These are phyloP conservation scores for Debaryomyces nepalensis DNA, from an alignment of 1,139 yeast species.

Conservation along the genomic window DNA sequence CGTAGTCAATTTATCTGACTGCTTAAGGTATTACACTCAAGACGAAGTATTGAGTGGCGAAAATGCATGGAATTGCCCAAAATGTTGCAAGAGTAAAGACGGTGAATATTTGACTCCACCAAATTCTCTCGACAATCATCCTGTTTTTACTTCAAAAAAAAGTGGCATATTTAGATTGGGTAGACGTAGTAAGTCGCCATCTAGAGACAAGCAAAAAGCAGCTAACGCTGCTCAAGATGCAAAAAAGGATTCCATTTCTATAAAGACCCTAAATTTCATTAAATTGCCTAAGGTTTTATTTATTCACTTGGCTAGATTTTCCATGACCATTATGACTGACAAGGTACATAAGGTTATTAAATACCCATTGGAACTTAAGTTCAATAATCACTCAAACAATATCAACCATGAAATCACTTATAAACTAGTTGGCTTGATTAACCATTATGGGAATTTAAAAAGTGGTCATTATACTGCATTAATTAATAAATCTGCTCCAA, in stretches of 20 bases:
- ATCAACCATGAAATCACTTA: constrained; percentile 49
- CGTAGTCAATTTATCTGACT: constrained; percentile 56
- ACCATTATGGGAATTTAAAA: constrained; percentile 71
- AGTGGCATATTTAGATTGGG: constrained; percentile 43
- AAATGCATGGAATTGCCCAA: constrained; percentile 81
- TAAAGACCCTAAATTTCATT: constrained; percentile 63
- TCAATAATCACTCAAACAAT: constrained; percentile 43
- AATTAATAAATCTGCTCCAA: constrained; percentile 55
- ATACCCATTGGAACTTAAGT: constrained; percentile 53
- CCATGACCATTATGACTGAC: constrained; percentile 57
- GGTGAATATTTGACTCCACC: constrained; percentile 17
- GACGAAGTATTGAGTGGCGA: constrained; percentile 74
- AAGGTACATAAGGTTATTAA: constrained; percentile 58
- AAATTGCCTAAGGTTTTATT: constrained; percentile 66
- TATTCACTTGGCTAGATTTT: constrained; percentile 66
- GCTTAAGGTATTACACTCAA: constrained; percentile 66
- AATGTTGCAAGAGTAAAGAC: constrained; percentile 50
- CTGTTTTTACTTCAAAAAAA: constrained; percentile 39
- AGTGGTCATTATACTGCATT: constrained; percentile 78
- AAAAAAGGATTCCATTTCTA: constrained; percentile 32
- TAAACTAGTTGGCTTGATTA: constrained; percentile 62
- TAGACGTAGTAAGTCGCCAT: constrained; percentile 41
- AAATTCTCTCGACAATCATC: constrained; percentile 38
- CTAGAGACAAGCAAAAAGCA: constrained; percentile 23
- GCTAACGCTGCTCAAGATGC: not conserved